Percentiles rank a stretch among this genome's conserved stretches.
Conservation (phyloP, 805 yeast species). For the Suhomyces pyralidae region DNA sequence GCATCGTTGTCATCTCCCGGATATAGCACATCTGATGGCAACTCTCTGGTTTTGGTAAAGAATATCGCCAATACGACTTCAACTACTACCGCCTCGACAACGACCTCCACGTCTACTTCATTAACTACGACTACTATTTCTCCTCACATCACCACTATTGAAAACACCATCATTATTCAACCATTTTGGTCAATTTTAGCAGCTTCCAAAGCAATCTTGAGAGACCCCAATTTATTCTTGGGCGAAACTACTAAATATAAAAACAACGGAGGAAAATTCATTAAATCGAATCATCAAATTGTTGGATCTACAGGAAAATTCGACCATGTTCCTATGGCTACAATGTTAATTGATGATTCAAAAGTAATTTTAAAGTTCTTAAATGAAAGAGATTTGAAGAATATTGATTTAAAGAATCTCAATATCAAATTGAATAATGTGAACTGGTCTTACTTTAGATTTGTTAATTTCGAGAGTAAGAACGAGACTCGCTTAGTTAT, state of each 20-base stretch:
- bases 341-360: slow-evolving; percentile 29
- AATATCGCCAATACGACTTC: slow-evolving; percentile 5
- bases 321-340: slow-evolving; percentile 15
- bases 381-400: slow-evolving; percentile 9
- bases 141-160: slow-evolving; percentile 15
- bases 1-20: neutral
- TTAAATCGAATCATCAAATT: slow-evolving; percentile 3
- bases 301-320: neutral
- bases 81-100: slow-evolving; percentile 8
- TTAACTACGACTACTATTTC: slow-evolving; percentile 10
- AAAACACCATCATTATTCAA: slow-evolving; percentile 24
- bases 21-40: neutral
- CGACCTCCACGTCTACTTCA: slow-evolving; percentile 10
- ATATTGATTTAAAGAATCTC: slow-evolving; percentile 7
- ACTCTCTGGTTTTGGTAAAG: neutral
- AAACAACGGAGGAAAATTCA: slow-evolving; percentile 21
- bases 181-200: slow-evolving; percentile 45
- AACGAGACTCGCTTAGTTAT: slow-evolving; percentile 21
- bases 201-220: slow-evolving; percentile 31
- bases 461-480: slow-evolving; percentile 13
- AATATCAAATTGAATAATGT: slow-evolving; percentile 30
- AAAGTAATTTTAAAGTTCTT: slow-evolving; percentile 27
- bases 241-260: slow-evolving; percentile 26
- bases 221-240: slow-evolving; percentile 28
- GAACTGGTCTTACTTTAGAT: slow-evolving; percentile 30